Base-by-base conservation (phyloP, 768 basidiomycete species). In the Tulasnella calospora region DNA sequence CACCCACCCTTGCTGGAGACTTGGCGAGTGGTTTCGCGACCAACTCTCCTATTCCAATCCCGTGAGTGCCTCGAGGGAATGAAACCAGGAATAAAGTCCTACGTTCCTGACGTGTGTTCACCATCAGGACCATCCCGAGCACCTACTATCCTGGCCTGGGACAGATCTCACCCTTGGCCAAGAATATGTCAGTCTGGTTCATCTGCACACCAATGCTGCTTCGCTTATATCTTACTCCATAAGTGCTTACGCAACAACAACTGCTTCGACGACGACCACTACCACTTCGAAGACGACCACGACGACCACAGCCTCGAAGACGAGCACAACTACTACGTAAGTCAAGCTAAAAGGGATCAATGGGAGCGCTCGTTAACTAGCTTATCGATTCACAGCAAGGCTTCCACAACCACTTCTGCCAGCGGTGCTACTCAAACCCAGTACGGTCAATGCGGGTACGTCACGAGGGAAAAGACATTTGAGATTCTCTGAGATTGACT, bases 1-100 rank as follows among this genome's bases (percentile, higher is more conserved):
- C 83, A 35, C 81, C 83, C 33, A 82, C 82, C 23, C 80, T 84
- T 35, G 41, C 78, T 33, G 78, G 78, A 2, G 78, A 79, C 69
- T 76, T 79, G 55, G 21, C 78, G 13, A 33, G 38, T 33, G 78
- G 78, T 3, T 79, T 76, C 57, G 35, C 78, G 13, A 67, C 78
- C 1, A 76, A 74, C 33, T 74, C 78, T 35, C 38, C 74, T 13
- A 79, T 79, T 19, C 78, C 78, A 13, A 74, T 79, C 30, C 78
- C 78, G 78, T 79, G 23, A 55, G 78, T 79, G 19, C 30, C 57
- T 46, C 40, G 12, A n/a, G 9, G 47, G 33, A 55, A 19, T 12
- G 69, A 3, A 15, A 23, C 30, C 17, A 44, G 1, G 44, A 15
- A 19, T 15, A 13, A 44, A 15, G 17, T 17, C 7, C 19, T n/a